Percentiles rank a stretch among this genome's conserved stretches.
Evolutionary conservation across 2,329 filamentous ascomycete species (phyloP).

Genomic region (Proliferodiscus dingleyae): DNA sequence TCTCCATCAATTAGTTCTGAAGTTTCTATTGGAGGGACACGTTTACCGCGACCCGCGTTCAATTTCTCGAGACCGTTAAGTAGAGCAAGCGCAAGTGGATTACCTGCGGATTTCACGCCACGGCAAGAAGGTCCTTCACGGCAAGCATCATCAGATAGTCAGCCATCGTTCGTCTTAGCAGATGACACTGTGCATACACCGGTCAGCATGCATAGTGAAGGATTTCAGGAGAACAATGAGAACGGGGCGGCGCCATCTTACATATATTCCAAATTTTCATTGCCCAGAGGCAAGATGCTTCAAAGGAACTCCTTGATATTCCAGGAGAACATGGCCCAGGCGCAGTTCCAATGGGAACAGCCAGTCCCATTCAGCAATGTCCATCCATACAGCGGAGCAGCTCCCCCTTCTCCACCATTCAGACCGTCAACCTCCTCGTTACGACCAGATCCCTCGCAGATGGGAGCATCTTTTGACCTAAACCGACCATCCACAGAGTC

Average conservation of each 20-base stretch:
- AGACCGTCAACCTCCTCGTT: constrained; percentile 53
- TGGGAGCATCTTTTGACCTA: constrained; percentile 42
- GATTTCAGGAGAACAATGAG: constrained; percentile 53
- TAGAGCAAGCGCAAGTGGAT: constrained; percentile 53
- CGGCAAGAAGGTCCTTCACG: constrained; percentile 47
- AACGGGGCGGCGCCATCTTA: constrained; percentile 63
- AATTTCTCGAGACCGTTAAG: constrained; percentile 94
- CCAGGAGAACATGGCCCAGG: constrained; percentile 45
- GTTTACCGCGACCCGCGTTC: constrained; percentile 68
- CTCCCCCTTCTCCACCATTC: constrained; percentile 58
- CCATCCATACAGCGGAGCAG: constrained; percentile 39
- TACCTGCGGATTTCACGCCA: constrained; percentile 36
- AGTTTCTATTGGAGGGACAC: constrained; percentile 55
- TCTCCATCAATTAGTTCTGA: constrained; percentile 86
- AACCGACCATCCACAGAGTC: constrained; percentile 41
- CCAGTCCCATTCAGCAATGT: constrained; percentile 39
- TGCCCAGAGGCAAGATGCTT: constrained; percentile 77
- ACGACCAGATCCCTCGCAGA: constrained; percentile 13
- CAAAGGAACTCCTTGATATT: constrained; percentile 62
- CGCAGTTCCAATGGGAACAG: constrained; percentile 62
- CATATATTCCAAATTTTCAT: constrained; percentile 76
- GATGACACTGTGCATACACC: constrained; percentile 66
- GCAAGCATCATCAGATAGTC: constrained; percentile 63
- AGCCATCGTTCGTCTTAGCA: constrained; percentile 54
- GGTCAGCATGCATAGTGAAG: constrained; percentile 67